These are phyloP conservation scores for Cordyceps militaris DNA, from an alignment of 2,329 filamentous ascomycete genomes.

Conservation along the genomic window DNA sequence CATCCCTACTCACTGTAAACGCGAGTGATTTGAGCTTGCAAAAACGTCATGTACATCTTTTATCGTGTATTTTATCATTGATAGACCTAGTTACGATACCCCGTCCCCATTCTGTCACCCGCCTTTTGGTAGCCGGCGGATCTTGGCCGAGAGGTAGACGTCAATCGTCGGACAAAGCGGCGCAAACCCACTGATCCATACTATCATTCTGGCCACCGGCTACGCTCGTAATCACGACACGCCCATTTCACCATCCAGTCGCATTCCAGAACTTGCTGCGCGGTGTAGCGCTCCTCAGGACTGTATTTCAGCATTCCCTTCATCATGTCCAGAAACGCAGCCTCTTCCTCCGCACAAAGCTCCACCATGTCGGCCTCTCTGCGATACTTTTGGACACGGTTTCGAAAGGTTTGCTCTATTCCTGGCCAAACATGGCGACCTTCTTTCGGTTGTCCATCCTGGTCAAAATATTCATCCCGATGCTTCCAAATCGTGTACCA, in stretches of 20 bases:
- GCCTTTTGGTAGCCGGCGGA: too few species aligned
- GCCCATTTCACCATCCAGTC: constrained; percentile 21
- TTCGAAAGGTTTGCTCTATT: not conserved
- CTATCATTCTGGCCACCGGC: not conserved
- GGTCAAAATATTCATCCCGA: not conserved
- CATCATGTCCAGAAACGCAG: constrained; percentile 12
- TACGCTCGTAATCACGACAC: not conserved
- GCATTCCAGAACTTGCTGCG: constrained; percentile 8
- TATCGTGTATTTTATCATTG: too few species aligned
- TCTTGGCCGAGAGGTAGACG: too few species aligned
- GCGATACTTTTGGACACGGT: constrained; percentile 12
- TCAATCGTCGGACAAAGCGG: too few species aligned
- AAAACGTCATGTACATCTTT: too few species aligned
- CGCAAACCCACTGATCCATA: too few species aligned
- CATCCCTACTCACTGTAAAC: too few species aligned
- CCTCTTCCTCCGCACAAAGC: constrained; percentile 7
- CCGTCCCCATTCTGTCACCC: too few species aligned
- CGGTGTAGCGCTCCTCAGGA: constrained; percentile 10
- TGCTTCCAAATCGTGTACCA: constrained; percentile 12
- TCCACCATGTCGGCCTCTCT: constrained; percentile 2
- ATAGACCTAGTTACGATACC: too few species aligned
- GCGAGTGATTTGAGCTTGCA: too few species aligned
- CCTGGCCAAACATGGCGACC: not conserved
- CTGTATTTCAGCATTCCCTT: constrained; percentile 9
- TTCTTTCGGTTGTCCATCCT: not conserved